Percentiles rank a stretch among this genome's conserved stretches.
phyloP scores from a whole-genome alignment of 306 rosid genomes.

The cucumber (Cucumis sativus) region DNA sequence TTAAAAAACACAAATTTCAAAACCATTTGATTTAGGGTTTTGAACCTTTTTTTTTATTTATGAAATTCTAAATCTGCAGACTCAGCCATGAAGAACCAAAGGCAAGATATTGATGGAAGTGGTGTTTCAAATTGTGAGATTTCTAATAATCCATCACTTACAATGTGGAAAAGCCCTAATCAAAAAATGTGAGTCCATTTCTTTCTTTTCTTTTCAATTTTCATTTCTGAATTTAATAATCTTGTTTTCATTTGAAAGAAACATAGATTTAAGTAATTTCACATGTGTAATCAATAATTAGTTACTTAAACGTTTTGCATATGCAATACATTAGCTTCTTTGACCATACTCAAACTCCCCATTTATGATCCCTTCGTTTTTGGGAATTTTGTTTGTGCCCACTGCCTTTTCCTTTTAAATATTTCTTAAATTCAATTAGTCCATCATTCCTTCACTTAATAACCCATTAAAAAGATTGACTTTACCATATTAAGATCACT shows the following conservation, averaged over 20 bases:
- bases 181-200: neutral
- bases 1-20: no score
- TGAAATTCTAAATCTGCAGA: neutral
- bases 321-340: neutral
- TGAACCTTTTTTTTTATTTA: no score
- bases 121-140: constrained; percentile 1
- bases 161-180: constrained; percentile 1
- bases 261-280: neutral
- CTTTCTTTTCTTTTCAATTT: neutral
- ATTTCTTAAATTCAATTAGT: neutral
- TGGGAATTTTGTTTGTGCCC: neutral
- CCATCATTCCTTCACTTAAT: neutral
- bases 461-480: neutral
- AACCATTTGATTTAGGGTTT: no score
- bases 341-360: neutral
- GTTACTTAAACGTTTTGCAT: neutral
- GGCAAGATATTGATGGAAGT: neutral
- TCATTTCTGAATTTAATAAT: neutral
- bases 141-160: neutral
- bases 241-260: neutral
- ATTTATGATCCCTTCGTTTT: neutral
- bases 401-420: neutral
- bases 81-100: neutral
- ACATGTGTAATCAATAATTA: neutral
- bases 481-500: neutral